Percentiles rank a stretch among this genome's conserved stretches.
phyloP scores from a whole-genome alignment of 202 grass and related monocot genomes.

The Digitaria exilis region DNA sequence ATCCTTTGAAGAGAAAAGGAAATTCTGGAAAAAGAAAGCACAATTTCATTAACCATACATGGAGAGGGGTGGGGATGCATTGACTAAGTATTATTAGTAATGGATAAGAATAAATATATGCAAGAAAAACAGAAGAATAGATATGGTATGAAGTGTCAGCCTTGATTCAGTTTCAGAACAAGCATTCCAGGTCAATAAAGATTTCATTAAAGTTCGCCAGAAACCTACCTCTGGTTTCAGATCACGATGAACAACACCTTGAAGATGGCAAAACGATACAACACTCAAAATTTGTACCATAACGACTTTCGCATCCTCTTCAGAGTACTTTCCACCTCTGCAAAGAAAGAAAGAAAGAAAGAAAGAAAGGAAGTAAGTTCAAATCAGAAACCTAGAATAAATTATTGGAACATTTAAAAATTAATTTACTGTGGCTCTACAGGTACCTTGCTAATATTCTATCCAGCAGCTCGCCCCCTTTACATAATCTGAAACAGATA shows the following conservation, averaged over 20 bases:
- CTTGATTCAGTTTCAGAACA: not conserved
- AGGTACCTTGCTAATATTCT: constrained; percentile 90
- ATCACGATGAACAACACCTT: constrained; percentile 98
- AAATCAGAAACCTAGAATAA: constrained; percentile 25
- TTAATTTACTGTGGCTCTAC: not conserved
- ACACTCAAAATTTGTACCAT: constrained; percentile 94
- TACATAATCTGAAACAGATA: constrained; percentile 79
- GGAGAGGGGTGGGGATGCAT: not conserved
- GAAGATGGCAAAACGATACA: constrained; percentile 97
- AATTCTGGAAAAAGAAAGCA: constrained; percentile 69
- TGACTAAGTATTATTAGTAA: constrained; percentile 26
- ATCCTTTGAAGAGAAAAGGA: constrained; percentile 85
- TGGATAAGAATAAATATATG: constrained; percentile 18
- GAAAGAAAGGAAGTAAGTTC: constrained; percentile 24
- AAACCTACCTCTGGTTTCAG: constrained; percentile 91
- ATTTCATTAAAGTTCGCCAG: not conserved
- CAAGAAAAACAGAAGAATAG: constrained; percentile 8
- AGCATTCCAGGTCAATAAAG: constrained; percentile 3
- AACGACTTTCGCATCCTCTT: constrained; percentile 94
- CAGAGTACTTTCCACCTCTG: constrained; percentile 97
- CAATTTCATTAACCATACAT: constrained; percentile 22
- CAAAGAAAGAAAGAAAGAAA: constrained; percentile 28
- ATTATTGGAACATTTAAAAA: constrained; percentile 2
- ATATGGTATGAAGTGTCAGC: not conserved
- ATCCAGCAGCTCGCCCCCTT: constrained; percentile 96